These are phyloP conservation scores for Sporobolus alterniflorus DNA, from an alignment of 202 grass and related monocot species.

Conservation along the genomic window DNA sequence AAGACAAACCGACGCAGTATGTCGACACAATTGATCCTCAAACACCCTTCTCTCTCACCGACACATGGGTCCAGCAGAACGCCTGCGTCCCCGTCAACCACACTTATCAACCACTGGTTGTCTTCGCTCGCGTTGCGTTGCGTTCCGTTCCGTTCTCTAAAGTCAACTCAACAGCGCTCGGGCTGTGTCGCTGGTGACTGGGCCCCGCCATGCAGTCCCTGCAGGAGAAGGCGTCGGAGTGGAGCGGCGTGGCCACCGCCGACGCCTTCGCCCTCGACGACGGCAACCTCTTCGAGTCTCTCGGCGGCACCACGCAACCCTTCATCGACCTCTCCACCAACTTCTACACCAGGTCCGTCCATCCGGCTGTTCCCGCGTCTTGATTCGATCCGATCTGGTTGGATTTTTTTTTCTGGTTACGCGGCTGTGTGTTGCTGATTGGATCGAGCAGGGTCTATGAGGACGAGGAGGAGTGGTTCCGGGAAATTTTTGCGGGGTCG, in stretches of 20 bases:
- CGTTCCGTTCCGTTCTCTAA: no score
- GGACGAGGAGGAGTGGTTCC: constrained; percentile 91
- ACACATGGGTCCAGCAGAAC: no score
- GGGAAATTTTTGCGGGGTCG: constrained; percentile 70
- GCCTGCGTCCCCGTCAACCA: constrained; percentile 1
- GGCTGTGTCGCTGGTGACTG: not conserved
- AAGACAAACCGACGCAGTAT: no score
- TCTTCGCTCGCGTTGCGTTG: not conserved
- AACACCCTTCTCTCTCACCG: no score
- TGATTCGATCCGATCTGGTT: not conserved
- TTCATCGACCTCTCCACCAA: constrained; percentile 93
- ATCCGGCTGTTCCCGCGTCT: not conserved
- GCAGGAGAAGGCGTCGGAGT: constrained; percentile 89
- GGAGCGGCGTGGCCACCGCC: constrained; percentile 78
- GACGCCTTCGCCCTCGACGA: constrained; percentile 93
- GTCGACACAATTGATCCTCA: no score
- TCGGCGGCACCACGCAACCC: constrained; percentile 76
- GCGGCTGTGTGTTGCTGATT: not conserved
- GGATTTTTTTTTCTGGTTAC: not conserved
- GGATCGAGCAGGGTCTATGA: constrained; percentile 60
- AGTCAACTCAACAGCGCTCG: not conserved
- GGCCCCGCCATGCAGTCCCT: constrained; percentile 68
- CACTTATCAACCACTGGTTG: not conserved
- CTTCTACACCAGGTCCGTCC: constrained; percentile 78
- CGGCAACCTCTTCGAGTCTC: constrained; percentile 72